These are phyloP conservation scores for Albifimbria verrucaria DNA, from an alignment of 2,329 filamentous ascomycete species.

Conservation along the genomic window DNA sequence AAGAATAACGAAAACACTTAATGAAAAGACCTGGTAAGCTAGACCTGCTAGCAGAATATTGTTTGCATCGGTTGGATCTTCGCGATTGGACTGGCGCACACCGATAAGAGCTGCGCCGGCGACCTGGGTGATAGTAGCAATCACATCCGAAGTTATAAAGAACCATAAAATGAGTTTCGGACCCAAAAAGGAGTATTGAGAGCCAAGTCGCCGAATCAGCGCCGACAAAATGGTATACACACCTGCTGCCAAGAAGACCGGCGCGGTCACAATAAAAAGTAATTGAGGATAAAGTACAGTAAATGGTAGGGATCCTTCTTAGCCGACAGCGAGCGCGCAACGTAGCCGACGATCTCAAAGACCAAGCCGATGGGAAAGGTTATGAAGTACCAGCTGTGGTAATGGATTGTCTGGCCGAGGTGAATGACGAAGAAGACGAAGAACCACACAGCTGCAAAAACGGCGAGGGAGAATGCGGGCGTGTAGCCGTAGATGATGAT, in stretches of 20 bases:
- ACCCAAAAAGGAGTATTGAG: constrained; percentile 38
- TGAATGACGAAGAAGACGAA: constrained; percentile 36
- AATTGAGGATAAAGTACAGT: constrained; percentile 54
- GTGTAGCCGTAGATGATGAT: constrained; percentile 50
- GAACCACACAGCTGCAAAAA: constrained; percentile 42
- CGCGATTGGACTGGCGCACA: constrained; percentile 40
- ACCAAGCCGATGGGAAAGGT: constrained; percentile 40
- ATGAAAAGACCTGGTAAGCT: constrained; percentile 51
- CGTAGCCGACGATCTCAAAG: constrained; percentile 49
- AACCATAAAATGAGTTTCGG: constrained; percentile 47
- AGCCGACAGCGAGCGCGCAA: constrained; percentile 44
- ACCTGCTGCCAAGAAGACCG: constrained; percentile 53
- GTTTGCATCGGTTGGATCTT: constrained; percentile 49
- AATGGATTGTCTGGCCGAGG: constrained; percentile 28
- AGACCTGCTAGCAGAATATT: constrained; percentile 54
- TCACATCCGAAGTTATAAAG: constrained; percentile 52
- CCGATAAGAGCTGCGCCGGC: constrained; percentile 53
- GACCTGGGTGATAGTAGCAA: constrained; percentile 52
- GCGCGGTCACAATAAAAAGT: constrained; percentile 59
- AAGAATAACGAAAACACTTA: constrained; percentile 45
- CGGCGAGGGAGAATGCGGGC: constrained; percentile 40
- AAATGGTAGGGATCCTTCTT: constrained; percentile 50
- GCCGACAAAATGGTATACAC: constrained; percentile 53
- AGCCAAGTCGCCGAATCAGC: constrained; percentile 43
- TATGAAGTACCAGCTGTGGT: constrained; percentile 44